These are phyloP conservation scores for Aspergillus puulaauensis DNA, from an alignment of 2,329 filamentous ascomycete species.

Conservation along the genomic window DNA sequence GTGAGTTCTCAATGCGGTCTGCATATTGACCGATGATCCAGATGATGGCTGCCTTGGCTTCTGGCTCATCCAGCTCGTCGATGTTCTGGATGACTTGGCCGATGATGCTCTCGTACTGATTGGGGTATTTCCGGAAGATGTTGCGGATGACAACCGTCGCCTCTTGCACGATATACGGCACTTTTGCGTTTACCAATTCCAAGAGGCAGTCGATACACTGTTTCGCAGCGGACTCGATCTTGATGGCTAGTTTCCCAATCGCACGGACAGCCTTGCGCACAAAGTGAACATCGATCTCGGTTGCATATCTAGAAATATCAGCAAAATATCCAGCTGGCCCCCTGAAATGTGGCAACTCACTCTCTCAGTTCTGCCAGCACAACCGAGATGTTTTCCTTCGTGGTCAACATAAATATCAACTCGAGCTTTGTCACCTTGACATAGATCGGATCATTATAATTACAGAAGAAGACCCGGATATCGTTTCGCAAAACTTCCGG, in stretches of 20 bases:
- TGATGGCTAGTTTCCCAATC: constrained; percentile 97
- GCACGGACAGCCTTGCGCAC: constrained; percentile 96
- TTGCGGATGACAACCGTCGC: constrained; percentile 98
- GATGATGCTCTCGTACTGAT: constrained; percentile 98
- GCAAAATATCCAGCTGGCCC: background rate
- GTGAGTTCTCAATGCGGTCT: constrained; percentile 94
- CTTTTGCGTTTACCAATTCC: constrained; percentile 93
- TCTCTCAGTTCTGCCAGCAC: constrained; percentile 92
- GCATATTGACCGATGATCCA: constrained; percentile 99
- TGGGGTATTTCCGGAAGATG: constrained; percentile 98
- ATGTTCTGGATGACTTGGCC: constrained; percentile 92
- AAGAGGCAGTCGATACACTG: constrained; percentile 90
- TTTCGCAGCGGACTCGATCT: constrained; percentile 90
- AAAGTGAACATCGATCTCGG: constrained; percentile 98
- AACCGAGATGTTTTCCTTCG: constrained; percentile 90
- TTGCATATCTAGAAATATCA: constrained; percentile 64
- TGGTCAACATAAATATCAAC: constrained; percentile 98
- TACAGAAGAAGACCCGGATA: constrained; percentile 98
- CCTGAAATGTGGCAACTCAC: constrained; percentile 45
- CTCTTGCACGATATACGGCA: constrained; percentile 98
- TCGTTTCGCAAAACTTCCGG: constrained; percentile 94
- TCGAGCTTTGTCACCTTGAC: constrained; percentile 99
- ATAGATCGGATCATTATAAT: constrained; percentile 99
- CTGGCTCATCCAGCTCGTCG: constrained; percentile 93
- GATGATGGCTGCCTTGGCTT: constrained; percentile 97